Conservation (phyloP, 2,329 filamentous ascomycete genomes). For the Beauveria asiatica region DNA sequence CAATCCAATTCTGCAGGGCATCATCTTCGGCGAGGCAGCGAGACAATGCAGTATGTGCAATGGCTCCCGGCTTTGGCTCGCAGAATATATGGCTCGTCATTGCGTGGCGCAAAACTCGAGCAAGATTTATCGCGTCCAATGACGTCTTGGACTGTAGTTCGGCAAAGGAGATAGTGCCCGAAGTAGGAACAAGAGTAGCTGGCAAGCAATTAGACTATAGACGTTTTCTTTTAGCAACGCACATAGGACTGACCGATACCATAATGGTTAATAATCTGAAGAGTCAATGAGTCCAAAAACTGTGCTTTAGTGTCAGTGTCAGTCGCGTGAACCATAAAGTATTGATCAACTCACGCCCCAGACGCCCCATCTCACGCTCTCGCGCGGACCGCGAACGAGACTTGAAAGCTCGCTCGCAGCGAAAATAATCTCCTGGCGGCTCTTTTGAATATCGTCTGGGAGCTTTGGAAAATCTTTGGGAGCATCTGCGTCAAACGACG, state of each 20-base stretch:
- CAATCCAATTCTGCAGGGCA: slow-evolving; percentile 43
- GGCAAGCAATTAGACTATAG: slow-evolving; percentile 9
- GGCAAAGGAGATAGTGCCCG: slow-evolving; percentile 34
- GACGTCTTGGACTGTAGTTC: slow-evolving; percentile 37
- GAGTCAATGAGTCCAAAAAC: slow-evolving; percentile 42
- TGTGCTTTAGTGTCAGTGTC: slow-evolving; percentile 17
- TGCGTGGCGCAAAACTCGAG: slow-evolving; percentile 44
- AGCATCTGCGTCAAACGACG: slow-evolving; percentile 37
- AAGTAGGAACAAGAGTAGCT: slow-evolving; percentile 43
- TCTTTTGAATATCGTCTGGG: slow-evolving; percentile 35
- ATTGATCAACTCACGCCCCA: slow-evolving; percentile 38
- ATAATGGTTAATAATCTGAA: slow-evolving; percentile 43
- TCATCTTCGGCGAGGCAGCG: slow-evolving; percentile 40
- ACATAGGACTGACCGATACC: slow-evolving; percentile 32
- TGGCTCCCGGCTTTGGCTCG: slow-evolving; percentile 39
- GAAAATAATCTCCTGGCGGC: slow-evolving; percentile 38
- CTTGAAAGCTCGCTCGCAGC: slow-evolving; percentile 40
- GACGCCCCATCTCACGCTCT: slow-evolving; percentile 42
- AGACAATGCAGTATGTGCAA: slow-evolving; percentile 49
- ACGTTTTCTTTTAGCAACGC: not conserved
- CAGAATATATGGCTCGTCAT: slow-evolving; percentile 50
- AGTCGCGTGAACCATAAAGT: not conserved
- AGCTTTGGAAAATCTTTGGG: slow-evolving; percentile 39
- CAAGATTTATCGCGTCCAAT: slow-evolving; percentile 41
- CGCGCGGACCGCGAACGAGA: slow-evolving; percentile 41